Evolutionary conservation across 2,329 filamentous ascomycete genomes (phyloP), one percentile per base, ranked within the genome.

Genomic region (Fusarium continuum): DNA sequence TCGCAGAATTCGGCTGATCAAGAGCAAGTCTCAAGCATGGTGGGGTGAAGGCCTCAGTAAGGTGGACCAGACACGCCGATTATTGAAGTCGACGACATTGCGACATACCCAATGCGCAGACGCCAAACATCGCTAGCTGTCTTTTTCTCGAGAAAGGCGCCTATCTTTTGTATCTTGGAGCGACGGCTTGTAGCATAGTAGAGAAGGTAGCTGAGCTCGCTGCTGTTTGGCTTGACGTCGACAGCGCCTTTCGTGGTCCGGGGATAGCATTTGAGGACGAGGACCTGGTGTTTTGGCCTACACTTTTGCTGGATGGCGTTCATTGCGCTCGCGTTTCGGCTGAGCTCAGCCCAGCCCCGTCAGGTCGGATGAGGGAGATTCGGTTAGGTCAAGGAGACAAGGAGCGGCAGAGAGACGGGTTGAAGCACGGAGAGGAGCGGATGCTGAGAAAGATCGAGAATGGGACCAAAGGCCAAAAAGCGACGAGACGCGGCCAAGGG

Each of bases 181-280:
- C 92, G 89, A 59, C 94, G 91, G 70, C 93, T 97, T 74, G 91
- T 96, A 61, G 92, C 93, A 82, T 99, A 98, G 84, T 96, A 98
- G 50, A 98, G 87, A 65, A 99, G 86, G 76, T 98, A 98, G 78
- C 92, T 96, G 64, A 99, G 87, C 82, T 99, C 95, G 79, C 92
- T 96, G 67, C 92, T 92, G 78, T 98, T 98, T 38, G 95, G 93
- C 79, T 94, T 96, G 73, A 97, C 92, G 72, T 97, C 92, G 74
- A 93, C 90, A 62, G 91, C 89, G 46, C 92, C 92, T 80, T 97
- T 98, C 66, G 91, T 91, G 65, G 91, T 93, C 69, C 91, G 90
- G 34, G 95, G 95, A 77, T 97, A 99, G 82, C 94, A 98, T 81
- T 97, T 97, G 67, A 97, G 86, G 68, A 97, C 90, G 61, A 98